Conservation (phyloP, 2,329 filamentous ascomycete species). For the Ascochyta pisi region DNA sequence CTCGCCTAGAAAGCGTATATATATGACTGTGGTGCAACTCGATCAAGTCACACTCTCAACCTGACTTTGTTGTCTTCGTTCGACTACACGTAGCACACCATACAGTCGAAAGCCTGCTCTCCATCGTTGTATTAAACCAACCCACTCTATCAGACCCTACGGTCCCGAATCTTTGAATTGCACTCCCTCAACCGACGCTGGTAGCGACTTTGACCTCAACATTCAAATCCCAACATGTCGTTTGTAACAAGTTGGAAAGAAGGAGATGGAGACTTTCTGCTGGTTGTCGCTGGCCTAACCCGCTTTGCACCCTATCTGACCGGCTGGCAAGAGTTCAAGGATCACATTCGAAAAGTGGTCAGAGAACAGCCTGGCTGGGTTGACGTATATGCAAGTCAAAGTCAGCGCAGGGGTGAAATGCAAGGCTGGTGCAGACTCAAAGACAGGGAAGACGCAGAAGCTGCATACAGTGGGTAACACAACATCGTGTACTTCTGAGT, state of each 20-base stretch:
- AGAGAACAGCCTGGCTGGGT: slow-evolving; percentile 48
- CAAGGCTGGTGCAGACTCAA: slow-evolving; percentile 48
- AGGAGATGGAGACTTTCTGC: slow-evolving; percentile 36
- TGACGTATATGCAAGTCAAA: slow-evolving; percentile 39
- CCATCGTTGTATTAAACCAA: neutral
- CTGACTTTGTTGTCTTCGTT: neutral
- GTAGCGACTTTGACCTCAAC: neutral
- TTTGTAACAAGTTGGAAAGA: slow-evolving; percentile 23
- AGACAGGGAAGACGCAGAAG: slow-evolving; percentile 43
- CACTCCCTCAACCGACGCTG: neutral
- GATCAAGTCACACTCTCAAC: neutral
- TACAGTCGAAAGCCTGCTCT: neutral
- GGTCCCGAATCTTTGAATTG: neutral
- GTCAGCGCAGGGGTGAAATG: slow-evolving; percentile 36
- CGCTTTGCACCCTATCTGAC: slow-evolving; percentile 37
- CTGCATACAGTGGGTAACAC: slow-evolving; percentile 39
- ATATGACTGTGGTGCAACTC: slow-evolving; percentile 7
- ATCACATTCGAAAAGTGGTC: slow-evolving; percentile 42
- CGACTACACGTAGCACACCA: neutral
- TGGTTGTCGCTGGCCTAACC: slow-evolving; percentile 38
- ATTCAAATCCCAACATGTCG: slow-evolving; percentile 17
- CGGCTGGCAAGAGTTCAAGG: slow-evolving; percentile 50
- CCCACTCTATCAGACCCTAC: neutral
- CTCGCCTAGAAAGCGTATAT: slow-evolving; percentile 8
- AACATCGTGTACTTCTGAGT: neutral